Conservation (phyloP, 176 grass and related monocot species). For the Oryza punctata region DNA sequence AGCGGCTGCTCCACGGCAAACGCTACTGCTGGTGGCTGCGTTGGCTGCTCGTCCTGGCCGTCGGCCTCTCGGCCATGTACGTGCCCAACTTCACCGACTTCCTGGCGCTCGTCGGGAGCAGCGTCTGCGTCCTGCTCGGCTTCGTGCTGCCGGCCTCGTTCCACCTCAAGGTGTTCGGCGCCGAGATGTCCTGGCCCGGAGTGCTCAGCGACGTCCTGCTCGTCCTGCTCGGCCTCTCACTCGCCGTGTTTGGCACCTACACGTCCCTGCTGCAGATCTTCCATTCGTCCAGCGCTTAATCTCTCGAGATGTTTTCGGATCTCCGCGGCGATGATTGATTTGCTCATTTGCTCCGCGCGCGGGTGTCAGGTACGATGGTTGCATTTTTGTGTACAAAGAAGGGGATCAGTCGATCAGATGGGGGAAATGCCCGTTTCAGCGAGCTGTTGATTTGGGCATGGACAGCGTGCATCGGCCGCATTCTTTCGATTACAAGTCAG, state of each 20-base stretch:
- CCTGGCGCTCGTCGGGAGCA: slow-evolving; percentile 85
- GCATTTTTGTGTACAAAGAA: background rate
- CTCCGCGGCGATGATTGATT: background rate
- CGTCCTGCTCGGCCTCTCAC: slow-evolving; percentile 47
- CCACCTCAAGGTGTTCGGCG: slow-evolving; percentile 88
- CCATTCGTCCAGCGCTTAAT: slow-evolving; percentile 52
- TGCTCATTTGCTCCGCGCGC: slow-evolving; percentile 10
- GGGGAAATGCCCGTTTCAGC: slow-evolving; percentile 20
- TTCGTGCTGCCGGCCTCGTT: slow-evolving; percentile 83
- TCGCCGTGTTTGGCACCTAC: slow-evolving; percentile 84
- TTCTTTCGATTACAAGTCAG: slow-evolving; percentile 16
- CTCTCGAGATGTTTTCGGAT: background rate
- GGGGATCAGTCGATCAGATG: slow-evolving; percentile 10
- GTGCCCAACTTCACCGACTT: slow-evolving; percentile 97
- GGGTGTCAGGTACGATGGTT: slow-evolving; percentile 13
- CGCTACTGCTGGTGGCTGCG: slow-evolving; percentile 85
- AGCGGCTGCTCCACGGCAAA: slow-evolving; percentile 75
- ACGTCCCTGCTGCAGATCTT: slow-evolving; percentile 84
- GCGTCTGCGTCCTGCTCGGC: slow-evolving; percentile 82
- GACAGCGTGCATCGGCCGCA: background rate
- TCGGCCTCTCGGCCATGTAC: slow-evolving; percentile 59
- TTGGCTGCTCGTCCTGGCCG: slow-evolving; percentile 63
- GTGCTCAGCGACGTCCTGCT: slow-evolving; percentile 51
- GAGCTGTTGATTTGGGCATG: slow-evolving; percentile 38
- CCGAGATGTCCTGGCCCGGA: slow-evolving; percentile 57